Conservation (phyloP, 2,329 filamentous ascomycete species). For the Exophiala aquamarina region DNA sequence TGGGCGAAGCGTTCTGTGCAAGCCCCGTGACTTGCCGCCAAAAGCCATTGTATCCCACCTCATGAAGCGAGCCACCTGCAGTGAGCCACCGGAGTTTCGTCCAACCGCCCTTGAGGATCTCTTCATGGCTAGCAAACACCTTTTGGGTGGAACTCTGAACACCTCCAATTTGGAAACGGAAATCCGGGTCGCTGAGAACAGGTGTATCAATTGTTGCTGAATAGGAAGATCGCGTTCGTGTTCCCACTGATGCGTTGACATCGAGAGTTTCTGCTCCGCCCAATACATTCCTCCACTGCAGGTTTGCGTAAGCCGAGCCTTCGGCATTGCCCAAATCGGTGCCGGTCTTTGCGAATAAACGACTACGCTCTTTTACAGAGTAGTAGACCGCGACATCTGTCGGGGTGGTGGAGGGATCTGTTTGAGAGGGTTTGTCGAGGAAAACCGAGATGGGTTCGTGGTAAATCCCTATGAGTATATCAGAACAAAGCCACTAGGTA, state of each 20-base stretch:
- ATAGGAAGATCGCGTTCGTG: constrained; percentile 87
- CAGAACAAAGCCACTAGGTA: constrained; percentile 22
- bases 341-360: constrained; percentile 86
- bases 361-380: constrained; percentile 73
- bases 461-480: constrained; percentile 68
- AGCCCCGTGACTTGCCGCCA: constrained; percentile 91
- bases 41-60: constrained; percentile 74
- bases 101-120: constrained; percentile 75
- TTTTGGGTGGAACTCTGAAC: constrained; percentile 84
- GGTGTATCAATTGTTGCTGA: constrained; percentile 82
- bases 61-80: constrained; percentile 65
- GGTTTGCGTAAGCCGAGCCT: constrained; percentile 86
- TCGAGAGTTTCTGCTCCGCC: constrained; percentile 89
- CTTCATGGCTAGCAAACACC: constrained; percentile 91
- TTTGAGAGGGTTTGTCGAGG: constrained; percentile 71
- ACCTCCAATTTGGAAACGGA: constrained; percentile 75
- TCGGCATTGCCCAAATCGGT: constrained; percentile 93
- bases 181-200: constrained; percentile 78
- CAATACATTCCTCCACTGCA: constrained; percentile 86
- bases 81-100: constrained; percentile 75
- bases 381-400: constrained; percentile 82
- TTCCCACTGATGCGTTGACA: constrained; percentile 83
- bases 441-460: constrained; percentile 79
- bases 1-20: constrained; percentile 71
- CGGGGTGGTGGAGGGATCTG: constrained; percentile 67